Conservation (phyloP, 768 basidiomycete species). For the Coprinellus micaceus region DNA sequence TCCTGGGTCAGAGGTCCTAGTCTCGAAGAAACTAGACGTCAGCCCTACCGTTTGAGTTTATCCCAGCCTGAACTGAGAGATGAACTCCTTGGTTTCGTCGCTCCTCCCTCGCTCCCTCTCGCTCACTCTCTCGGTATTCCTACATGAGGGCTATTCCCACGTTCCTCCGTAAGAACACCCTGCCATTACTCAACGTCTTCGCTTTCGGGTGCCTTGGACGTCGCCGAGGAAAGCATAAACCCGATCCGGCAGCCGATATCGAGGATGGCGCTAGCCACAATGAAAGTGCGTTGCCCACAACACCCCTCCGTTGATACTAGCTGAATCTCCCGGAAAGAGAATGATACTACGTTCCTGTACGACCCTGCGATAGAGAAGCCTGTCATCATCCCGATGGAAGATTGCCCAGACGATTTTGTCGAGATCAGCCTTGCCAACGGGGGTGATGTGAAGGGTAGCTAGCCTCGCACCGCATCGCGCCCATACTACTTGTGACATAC, state of each 20-base stretch:
- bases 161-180: background rate
- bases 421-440: slow-evolving; percentile 6
- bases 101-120: no score
- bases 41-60: background rate
- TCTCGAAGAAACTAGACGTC: background rate
- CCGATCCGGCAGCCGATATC: background rate
- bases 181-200: slow-evolving; percentile 3
- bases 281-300: background rate
- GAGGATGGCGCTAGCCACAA: background rate
- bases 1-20: no score
- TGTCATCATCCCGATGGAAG: background rate
- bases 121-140: background rate
- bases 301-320: background rate
- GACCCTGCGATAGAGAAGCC: background rate
- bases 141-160: background rate
- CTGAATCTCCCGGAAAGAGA: background rate
- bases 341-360: background rate
- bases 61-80: background rate
- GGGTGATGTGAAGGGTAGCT: background rate
- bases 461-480: no score
- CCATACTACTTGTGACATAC: background rate
- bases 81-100: background rate
- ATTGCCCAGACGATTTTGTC: background rate
- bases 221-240: background rate
- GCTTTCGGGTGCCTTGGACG: background rate